These are phyloP conservation scores for Phaffomyces thermotolerans DNA, from an alignment of 805 yeast species.

Conservation along the genomic window DNA sequence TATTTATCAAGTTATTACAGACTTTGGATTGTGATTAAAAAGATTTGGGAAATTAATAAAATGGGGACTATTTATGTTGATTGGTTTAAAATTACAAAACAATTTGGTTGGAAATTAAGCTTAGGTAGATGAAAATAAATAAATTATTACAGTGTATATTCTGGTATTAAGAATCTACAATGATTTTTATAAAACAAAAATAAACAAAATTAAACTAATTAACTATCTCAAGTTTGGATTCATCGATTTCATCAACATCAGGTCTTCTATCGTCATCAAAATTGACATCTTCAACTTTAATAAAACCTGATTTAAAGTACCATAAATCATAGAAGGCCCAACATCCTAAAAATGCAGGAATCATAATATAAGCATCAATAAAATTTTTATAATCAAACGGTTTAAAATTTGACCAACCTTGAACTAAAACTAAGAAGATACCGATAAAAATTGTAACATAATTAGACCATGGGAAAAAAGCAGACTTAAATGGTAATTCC, in stretches of 20 bases:
- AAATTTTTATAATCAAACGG: constrained; percentile 43
- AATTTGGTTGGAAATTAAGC: constrained; percentile 33
- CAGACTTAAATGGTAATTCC: constrained; percentile 66
- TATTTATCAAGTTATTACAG: constrained; percentile 28
- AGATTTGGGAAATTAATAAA: constrained; percentile 32
- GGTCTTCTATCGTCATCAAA: constrained; percentile 42
- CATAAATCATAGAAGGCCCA: constrained; percentile 34
- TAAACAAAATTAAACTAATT: too few relatives aligned
- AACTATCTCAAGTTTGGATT: not conserved
- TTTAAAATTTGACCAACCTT: constrained; percentile 43
- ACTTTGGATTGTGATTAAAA: constrained; percentile 30
- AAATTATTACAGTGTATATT: too few relatives aligned
- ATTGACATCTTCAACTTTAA: constrained; percentile 38
- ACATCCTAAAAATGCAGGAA: constrained; percentile 48
- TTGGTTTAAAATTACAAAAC: constrained; percentile 34
- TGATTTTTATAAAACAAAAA: too few relatives aligned
- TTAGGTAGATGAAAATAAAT: constrained; percentile 14
- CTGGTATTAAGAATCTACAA: too few relatives aligned
- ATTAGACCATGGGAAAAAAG: constrained; percentile 35
- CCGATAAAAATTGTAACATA: constrained; percentile 32
- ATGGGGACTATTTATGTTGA: constrained; percentile 30
- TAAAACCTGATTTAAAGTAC: constrained; percentile 33
- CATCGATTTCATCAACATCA: constrained; percentile 24
- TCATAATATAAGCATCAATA: constrained; percentile 54
- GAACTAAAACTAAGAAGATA: constrained; percentile 35